phyloP scores from a whole-genome alignment of 108 stramenopile species.

The Cyclotella kingstonii region DNA sequence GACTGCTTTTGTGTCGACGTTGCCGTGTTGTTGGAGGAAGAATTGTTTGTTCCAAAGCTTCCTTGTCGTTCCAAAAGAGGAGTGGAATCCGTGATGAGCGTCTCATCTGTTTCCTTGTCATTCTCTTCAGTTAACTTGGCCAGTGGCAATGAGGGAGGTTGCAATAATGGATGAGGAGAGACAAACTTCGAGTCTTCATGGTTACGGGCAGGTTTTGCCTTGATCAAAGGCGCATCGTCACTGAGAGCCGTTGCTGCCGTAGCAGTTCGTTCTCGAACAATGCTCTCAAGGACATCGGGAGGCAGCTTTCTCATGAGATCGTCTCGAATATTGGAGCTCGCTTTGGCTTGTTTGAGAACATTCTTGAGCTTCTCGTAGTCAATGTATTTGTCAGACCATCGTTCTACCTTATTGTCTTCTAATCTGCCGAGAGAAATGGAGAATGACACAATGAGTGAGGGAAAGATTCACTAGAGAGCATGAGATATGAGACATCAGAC shows the following conservation, averaged over 20 bases:
- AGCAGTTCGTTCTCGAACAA: constrained; percentile 20
- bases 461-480: neutral
- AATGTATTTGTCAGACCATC: constrained; percentile 78
- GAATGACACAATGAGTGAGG: neutral
- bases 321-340: constrained; percentile 22
- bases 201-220: too few relatives aligned
- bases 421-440: constrained; percentile 55
- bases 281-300: constrained; percentile 28
- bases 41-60: constrained; percentile 1
- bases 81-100: neutral
- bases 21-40: constrained; percentile 6
- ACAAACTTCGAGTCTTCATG: too few relatives aligned
- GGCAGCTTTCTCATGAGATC: constrained; percentile 51
- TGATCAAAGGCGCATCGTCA: too few relatives aligned
- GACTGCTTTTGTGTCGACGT: neutral
- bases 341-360: constrained; percentile 42
- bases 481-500: neutral
- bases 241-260: neutral
- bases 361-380: constrained; percentile 61
- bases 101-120: too few relatives aligned
- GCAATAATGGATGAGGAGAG: too few relatives aligned
- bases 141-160: neutral
- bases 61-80: neutral
- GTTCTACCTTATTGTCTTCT: constrained; percentile 84
- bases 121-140: neutral